Evolutionary conservation across 768 basidiomycete species (phyloP), one percentile per base, ranked within the genome.

Genomic region (Boletus tylopilopsis): DNA sequence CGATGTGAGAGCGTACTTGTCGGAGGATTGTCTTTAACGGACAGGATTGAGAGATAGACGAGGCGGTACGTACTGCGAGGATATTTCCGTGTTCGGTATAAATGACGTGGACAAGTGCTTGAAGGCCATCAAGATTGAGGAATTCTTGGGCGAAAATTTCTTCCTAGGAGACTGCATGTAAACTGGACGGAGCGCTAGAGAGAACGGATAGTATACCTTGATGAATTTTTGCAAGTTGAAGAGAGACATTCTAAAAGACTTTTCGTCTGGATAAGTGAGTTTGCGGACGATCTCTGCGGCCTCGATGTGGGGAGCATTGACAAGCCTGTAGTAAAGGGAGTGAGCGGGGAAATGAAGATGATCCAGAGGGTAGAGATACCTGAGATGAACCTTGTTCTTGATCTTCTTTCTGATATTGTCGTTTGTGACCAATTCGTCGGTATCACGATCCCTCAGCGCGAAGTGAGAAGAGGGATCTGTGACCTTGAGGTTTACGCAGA

Each of bases 371-470:
- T 11, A 49, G 29, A 69, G 80, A 57, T 63, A 92, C 90, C 84
- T 91, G 47, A 94, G 73, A 60, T 87, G 82, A 41, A 76, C 79
- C 66, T 88, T 92, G 34, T 76, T 76, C 68, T 79, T 86, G 56
- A 94, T 89, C 72, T 87, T 88, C 70, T 79, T 83, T 63, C 82
- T 77, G 60, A 96, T 64, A 63, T 94, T 94, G 55, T 92, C 90
- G 59, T 88, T 87, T 23, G 90, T 94, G 16, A 96, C 85, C 40
- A 94, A 68, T 56, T 89, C 89, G 51, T 88, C 87, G 15, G 76
- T 80, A 57, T 90, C 87, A 22, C 68, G 68, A 63, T 94, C 90
- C 58, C 92, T 77, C 51, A 95, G 67, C 2, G 90, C 87, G 62
- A 81, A 93, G 54, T 87, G 71, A 1, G 77, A 76, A 1, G 88